These are phyloP conservation scores for Trichoderma afroharzianum DNA, from an alignment of 2,329 filamentous ascomycete genomes.

Conservation along the genomic window DNA sequence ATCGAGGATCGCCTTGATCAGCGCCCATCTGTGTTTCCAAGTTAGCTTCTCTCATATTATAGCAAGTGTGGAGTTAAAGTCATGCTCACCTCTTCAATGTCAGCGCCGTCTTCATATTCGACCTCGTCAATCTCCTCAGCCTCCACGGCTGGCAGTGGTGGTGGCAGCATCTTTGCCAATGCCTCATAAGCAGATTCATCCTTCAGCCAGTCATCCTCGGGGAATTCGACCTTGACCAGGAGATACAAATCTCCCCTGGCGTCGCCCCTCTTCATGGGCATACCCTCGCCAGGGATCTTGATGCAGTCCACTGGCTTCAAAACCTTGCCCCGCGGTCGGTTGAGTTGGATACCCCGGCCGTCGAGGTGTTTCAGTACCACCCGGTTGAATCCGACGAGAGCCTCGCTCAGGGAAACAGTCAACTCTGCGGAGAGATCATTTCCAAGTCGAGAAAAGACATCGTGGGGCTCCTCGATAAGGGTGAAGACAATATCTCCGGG, in stretches of 20 bases:
- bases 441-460: slow-evolving; percentile 76
- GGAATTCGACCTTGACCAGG: slow-evolving; percentile 81
- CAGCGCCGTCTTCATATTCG: slow-evolving; percentile 75
- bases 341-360: slow-evolving; percentile 80
- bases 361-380: slow-evolving; percentile 91
- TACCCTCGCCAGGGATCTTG: slow-evolving; percentile 84
- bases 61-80: not conserved
- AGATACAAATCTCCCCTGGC: slow-evolving; percentile 83
- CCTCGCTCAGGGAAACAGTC: slow-evolving; percentile 76
- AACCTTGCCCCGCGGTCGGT: slow-evolving; percentile 76
- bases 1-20: slow-evolving; percentile 64
- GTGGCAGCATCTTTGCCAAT: slow-evolving; percentile 72
- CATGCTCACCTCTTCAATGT: slow-evolving; percentile 68
- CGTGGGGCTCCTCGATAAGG: slow-evolving; percentile 76
- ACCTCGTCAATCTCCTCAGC: slow-evolving; percentile 82
- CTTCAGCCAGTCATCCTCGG: slow-evolving; percentile 77
- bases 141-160: slow-evolving; percentile 56
- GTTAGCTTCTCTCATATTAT: not conserved
- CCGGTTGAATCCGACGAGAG: slow-evolving; percentile 83
- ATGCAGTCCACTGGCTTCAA: slow-evolving; percentile 80
- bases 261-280: slow-evolving; percentile 88
- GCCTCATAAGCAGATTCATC: slow-evolving; percentile 67
- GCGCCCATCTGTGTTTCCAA: slow-evolving; percentile 60
- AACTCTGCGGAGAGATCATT: slow-evolving; percentile 80
- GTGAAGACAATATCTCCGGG: slow-evolving; percentile 93